Base-by-base conservation (phyloP, 768 basidiomycete genomes). In the Lactifluus subvellereus region DNA sequence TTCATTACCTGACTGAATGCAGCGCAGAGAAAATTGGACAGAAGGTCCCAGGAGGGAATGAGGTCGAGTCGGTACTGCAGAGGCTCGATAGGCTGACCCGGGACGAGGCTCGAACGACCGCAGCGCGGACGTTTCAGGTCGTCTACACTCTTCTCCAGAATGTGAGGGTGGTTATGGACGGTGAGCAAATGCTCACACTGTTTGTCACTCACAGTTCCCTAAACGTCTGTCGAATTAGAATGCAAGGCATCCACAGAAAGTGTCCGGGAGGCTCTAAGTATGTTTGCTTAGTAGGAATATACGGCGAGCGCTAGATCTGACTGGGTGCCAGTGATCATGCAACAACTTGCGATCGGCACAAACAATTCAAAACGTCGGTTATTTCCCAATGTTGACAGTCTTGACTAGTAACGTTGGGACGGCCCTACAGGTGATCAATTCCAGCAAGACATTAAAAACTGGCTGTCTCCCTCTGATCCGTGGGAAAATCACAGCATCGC, bases 401-500 rank as follows among this genome's bases (percentile, higher is more conserved):
- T 16, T 3, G 30, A 30, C 20, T 47, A 22, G 45, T 47, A 47
- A 20, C 10, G 16, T 16, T 33, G 43, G 13, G 32, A 33, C 10
- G 33, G 18, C 6, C 32, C 20, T 5, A 9, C 10, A 56, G 55
- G 43, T 20, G 43, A 56, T 3, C 50, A 6, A 13, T 22, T 43
- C 1, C 50, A 35, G 40, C 38, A 48, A 22, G 32, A 42, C n/a
- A 2, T 43, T 27, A 30, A 30, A 33, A 27, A 22, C 9, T 59
- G 58, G 58, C 32, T 59, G 1, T 14, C 40, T 20, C 50, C 58
- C 2, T 18, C 50, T 4, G 50, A 59, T 51, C 50, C 50, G 7
- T 52, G 50, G 38, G n/a, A 33, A 22, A 59, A 59, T n/a, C 58
- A 59, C 13, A n/a, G 51, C 4, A 20, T 33, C 13, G 50, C 58